A percentile compares a stretch with the other conserved stretches of the same genome.
phyloP scores from a whole-genome alignment of 768 basidiomycete genomes.

The Suillus lakei region DNA sequence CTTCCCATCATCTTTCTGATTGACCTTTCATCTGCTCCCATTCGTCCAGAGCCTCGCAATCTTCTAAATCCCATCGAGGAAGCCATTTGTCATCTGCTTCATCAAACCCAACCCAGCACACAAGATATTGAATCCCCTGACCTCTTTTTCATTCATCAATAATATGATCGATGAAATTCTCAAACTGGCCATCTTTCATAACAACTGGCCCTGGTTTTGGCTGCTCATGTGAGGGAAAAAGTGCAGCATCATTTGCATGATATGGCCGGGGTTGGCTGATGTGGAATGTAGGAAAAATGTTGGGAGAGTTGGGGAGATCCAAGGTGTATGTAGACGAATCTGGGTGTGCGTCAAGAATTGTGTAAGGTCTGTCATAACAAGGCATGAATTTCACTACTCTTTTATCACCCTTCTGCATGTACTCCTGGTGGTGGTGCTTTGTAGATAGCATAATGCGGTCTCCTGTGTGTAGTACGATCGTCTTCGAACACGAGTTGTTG shows the following conservation, averaged over 20 bases:
- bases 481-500: no score
- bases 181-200: not conserved
- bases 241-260: not conserved
- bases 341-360: no score
- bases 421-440: no score
- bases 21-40: not conserved
- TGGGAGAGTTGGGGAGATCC: no score
- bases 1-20: slow-evolving; percentile 5
- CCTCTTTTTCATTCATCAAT: slow-evolving; percentile 11
- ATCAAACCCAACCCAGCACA: slow-evolving; percentile 9
- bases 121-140: slow-evolving; percentile 9
- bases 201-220: not conserved
- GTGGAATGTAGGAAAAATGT: no score
- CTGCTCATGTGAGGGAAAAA: slow-evolving; percentile 1
- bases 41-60: slow-evolving; percentile 5
- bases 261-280: not conserved
- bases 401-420: no score
- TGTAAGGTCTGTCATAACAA: no score
- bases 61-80: not conserved
- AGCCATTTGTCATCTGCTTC: slow-evolving; percentile 7
- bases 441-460: no score
- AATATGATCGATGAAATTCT: slow-evolving; percentile 4
- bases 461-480: no score
- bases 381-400: no score
- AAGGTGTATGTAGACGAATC: no score